phyloP scores from a whole-genome alignment of 176 grass and related monocot species.

The Aegilops bicornis region DNA sequence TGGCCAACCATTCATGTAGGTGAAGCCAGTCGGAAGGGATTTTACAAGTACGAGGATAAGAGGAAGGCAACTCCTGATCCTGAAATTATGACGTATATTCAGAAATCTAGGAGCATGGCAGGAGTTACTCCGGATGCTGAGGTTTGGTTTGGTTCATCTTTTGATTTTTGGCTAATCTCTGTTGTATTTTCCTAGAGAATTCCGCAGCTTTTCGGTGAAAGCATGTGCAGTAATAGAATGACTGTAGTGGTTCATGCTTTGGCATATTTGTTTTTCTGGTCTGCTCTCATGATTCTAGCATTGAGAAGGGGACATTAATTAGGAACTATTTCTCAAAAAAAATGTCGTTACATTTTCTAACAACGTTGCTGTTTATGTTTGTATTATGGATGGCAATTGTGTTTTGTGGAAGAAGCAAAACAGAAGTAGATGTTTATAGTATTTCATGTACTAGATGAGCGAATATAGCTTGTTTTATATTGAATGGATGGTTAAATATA shows the following conservation, averaged over 20 bases:
- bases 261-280: background rate
- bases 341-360: background rate
- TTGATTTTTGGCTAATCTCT: background rate
- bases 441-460: background rate
- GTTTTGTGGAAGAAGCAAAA: constrained; percentile 2
- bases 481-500: background rate
- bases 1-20: constrained; percentile 36
- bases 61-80: constrained; percentile 81
- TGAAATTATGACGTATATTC: constrained; percentile 71
- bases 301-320: constrained; percentile 5
- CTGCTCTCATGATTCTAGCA: background rate
- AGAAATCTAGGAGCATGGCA: constrained; percentile 78
- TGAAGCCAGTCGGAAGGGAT: constrained; percentile 73
- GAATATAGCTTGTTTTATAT: background rate
- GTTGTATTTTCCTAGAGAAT: constrained; percentile 5
- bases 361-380: background rate
- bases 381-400: background rate
- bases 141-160: constrained; percentile 66
- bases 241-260: background rate
- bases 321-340: background rate
- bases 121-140: constrained; percentile 62
- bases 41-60: constrained; percentile 96
- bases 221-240: constrained; percentile 18
- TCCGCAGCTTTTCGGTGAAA: background rate
- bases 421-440: background rate